Percentiles rank a stretch among this genome's conserved stretches.
Evolutionary conservation across 164 flowering plant species (phyloP).

Genomic region (Vitis cinerea): DNA sequence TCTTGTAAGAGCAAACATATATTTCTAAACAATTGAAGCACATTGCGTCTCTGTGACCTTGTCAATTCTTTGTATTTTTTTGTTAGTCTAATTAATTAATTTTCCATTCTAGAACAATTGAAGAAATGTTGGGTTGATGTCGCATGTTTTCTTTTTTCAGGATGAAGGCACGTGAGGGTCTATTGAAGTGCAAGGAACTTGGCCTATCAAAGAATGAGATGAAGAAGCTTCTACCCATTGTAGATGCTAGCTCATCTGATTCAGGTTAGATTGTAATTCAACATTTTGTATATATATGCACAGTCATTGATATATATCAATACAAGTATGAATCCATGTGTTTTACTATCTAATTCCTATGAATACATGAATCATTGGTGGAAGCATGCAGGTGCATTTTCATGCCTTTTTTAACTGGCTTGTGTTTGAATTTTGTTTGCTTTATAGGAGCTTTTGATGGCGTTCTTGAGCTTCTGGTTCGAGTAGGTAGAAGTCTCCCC

Average conservation of each 20-base stretch:
- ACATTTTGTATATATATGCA: background rate
- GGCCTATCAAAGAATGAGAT: slow-evolving; percentile 81
- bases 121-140: background rate
- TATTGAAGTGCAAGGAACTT: slow-evolving; percentile 87
- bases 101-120: background rate
- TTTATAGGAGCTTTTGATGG: slow-evolving; percentile 95
- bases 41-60: too few relatives aligned
- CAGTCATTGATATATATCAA: background rate
- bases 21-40: too few relatives aligned
- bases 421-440: too few relatives aligned
- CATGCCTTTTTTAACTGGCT: background rate
- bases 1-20: too few relatives aligned
- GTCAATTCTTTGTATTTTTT: too few relatives aligned
- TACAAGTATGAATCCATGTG: too few relatives aligned
- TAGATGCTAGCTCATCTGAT: slow-evolving; percentile 97
- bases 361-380: background rate
- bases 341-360: too few relatives aligned
- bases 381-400: background rate
- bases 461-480: slow-evolving; percentile 89
- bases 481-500: slow-evolving; percentile 99
- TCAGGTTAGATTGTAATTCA: slow-evolving; percentile 55
- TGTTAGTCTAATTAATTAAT: background rate
- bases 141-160: slow-evolving; percentile 29
- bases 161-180: slow-evolving; percentile 99
- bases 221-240: slow-evolving; percentile 94